Evolutionary conservation across 768 basidiomycete species (phyloP).

Genomic region (Lentinula edodes): DNA sequence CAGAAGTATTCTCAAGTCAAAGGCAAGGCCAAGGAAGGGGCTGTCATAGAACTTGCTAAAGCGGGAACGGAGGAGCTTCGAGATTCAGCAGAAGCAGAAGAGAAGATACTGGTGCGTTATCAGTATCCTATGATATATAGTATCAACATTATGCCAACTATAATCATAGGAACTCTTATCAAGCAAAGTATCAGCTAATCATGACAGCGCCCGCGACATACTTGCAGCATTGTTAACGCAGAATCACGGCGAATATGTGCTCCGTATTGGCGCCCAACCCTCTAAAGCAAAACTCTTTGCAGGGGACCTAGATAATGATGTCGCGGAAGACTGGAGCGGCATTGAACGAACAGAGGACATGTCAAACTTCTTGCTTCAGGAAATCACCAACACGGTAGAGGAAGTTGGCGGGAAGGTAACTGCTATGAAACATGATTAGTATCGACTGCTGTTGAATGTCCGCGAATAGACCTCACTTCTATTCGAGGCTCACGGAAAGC

Average conservation of each 20-base stretch:
- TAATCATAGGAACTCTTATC: slow-evolving; percentile 37
- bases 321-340: slow-evolving; percentile 49
- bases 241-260: slow-evolving; percentile 66
- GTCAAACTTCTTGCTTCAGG: slow-evolving; percentile 37
- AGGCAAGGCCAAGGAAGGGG: slow-evolving; percentile 37
- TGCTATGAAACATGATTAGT: background rate
- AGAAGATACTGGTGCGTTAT: slow-evolving; percentile 45
- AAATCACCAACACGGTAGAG: slow-evolving; percentile 49
- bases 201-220: slow-evolving; percentile 55
- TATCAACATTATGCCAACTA: background rate
- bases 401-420: slow-evolving; percentile 78
- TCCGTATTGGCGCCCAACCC: slow-evolving; percentile 68
- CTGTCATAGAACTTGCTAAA: background rate
- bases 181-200: slow-evolving; percentile 33
- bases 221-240: slow-evolving; percentile 64
- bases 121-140: background rate
- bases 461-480: slow-evolving; percentile 48
- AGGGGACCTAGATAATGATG: slow-evolving; percentile 42
- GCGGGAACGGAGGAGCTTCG: slow-evolving; percentile 12
- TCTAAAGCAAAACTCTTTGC: slow-evolving; percentile 50
- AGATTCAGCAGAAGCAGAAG: slow-evolving; percentile 39
- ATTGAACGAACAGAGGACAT: slow-evolving; percentile 44
- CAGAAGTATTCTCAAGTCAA: slow-evolving; percentile 17
- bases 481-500: slow-evolving; percentile 35
- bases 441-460: background rate